Base-by-base conservation (phyloP, 73 alveolate genomes). In the Blepharisma japonicum region DNA sequence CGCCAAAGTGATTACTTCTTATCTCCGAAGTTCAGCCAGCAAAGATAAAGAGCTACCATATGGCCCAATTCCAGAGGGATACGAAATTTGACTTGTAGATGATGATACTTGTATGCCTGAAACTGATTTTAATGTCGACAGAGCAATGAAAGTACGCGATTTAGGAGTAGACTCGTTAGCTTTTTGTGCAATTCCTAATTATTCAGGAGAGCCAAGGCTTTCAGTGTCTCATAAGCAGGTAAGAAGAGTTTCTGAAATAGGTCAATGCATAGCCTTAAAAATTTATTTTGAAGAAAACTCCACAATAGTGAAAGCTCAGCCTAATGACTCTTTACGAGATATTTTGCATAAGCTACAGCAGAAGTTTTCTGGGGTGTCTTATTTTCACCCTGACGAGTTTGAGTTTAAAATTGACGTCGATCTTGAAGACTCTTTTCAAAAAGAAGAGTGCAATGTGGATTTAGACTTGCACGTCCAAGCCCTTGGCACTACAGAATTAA, bases 101-200 rank as follows among this genome's bases (percentile, higher is more conserved):
- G 77, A 61, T 21, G 50, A 61, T 61, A 25, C 18, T 25, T 20
- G 53, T 25, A 21, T 38, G 14, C 77, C 77, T 21, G 77, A 61
- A 11, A 61, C 77, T 21, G 77, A 61, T 61, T 61, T 61, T 38
- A 61, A n/a, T 11, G 38, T 61, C 18, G 77, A 61, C 14, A 61
- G 21, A 20, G 21, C 42, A 11, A 20, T 9, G n/a, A 61, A 9
- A 9, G 77, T 61, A 0, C 38, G 21, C 14, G 77, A 61, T 61
- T 27, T 61, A 21, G 77, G 20, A 21, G 53, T 14, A 0, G 67
- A 53, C 4, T 9, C 38, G 3, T 71, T 61, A 38, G 77, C 50
- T 21, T 25, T 61, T 25, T 25, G 56, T 25, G 77, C 42, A 61
- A 27, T 61, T 61, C 21, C 42, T 9, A 21, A 21, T 25, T 61